These are phyloP conservation scores for Penicillium odoratum DNA, from an alignment of 495 filamentous ascomycete genomes.

Conservation along the genomic window DNA sequence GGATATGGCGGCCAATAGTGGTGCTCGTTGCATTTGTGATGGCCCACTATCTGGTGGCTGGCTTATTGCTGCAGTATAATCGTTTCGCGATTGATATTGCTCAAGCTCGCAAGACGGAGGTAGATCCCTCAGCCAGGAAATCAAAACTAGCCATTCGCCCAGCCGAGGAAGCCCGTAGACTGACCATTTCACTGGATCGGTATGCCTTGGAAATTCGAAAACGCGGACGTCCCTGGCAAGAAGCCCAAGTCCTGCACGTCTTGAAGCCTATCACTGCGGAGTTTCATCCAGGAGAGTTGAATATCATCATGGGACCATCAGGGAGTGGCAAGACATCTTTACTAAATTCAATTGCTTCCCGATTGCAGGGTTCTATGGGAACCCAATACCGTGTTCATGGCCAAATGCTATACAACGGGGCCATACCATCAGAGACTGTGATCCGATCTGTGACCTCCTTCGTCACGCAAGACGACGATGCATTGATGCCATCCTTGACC, in stretches of 20 bases:
- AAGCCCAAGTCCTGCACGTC: conserved; percentile 54
- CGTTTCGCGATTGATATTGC: conserved; percentile 62
- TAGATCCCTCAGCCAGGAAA: conserved; percentile 59
- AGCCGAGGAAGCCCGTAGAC: conserved; percentile 51
- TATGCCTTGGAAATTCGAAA: conserved; percentile 65
- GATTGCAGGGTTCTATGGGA: conserved; percentile 55
- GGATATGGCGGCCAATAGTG: conserved; percentile 63
- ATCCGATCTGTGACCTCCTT: conserved; percentile 70
- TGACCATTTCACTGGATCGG: conserved; percentile 60
- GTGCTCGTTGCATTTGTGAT: conserved; percentile 57
- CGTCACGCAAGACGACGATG: conserved; percentile 75
- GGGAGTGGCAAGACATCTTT: conserved; percentile 73
- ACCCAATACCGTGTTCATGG: conserved; percentile 57
- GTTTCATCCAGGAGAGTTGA: conserved; percentile 63
- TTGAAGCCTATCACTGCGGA: conserved; percentile 60
- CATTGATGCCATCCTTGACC: conserved; percentile 68
- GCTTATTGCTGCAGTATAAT: conserved; percentile 56
- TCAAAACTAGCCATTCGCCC: conserved; percentile 56
- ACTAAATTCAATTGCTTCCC: conserved; percentile 65
- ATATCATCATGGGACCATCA: conserved; percentile 77
- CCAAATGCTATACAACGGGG: conserved; percentile 65
- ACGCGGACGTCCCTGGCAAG: conserved; percentile 42
- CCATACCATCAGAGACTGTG: conserved; percentile 61
- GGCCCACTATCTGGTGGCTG: conserved; percentile 56
- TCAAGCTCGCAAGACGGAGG: conserved; percentile 52